A percentile compares a stretch with the other conserved stretches of the same genome.
These are phyloP conservation scores for Periglandula ipomoeae DNA, from an alignment of 2,329 filamentous ascomycete species.

Conservation along the genomic window DNA sequence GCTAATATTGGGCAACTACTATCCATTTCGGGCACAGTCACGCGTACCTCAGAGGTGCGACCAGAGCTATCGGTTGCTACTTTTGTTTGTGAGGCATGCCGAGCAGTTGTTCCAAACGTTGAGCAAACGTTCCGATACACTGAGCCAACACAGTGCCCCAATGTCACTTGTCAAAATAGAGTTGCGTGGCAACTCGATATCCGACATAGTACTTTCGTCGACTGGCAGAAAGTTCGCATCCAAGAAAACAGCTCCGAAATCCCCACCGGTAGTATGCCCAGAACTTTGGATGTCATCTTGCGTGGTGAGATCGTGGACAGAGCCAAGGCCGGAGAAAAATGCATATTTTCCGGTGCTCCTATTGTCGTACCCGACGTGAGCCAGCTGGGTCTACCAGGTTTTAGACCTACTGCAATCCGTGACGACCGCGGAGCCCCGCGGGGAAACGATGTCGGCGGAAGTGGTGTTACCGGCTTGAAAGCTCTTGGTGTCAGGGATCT, in stretches of 20 bases:
- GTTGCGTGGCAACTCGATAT: slow-evolving; percentile 96
- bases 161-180: slow-evolving; percentile 77
- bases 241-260: slow-evolving; percentile 99
- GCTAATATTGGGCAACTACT: slow-evolving; percentile 85
- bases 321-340: slow-evolving; percentile 95
- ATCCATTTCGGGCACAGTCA: slow-evolving; percentile 94
- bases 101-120: slow-evolving; percentile 75
- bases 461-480: slow-evolving; percentile 80
- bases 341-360: slow-evolving; percentile 90
- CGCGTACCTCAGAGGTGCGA: slow-evolving; percentile 90
- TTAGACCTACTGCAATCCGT: slow-evolving; percentile 71
- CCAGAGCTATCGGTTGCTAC: slow-evolving; percentile 89
- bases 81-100: slow-evolving; percentile 84
- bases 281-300: slow-evolving; percentile 94
- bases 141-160: slow-evolving; percentile 92
- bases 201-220: slow-evolving; percentile 91
- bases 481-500: slow-evolving; percentile 88
- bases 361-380: slow-evolving; percentile 97
- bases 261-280: slow-evolving; percentile 94
- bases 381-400: slow-evolving; percentile 82
- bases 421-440: slow-evolving; percentile 68
- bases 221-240: slow-evolving; percentile 98
- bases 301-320: slow-evolving; percentile 96
- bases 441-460: slow-evolving; percentile 71
- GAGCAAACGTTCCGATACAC: slow-evolving; percentile 98